Evolutionary conservation across 345 rosid species (phyloP).

Genomic region (Sonneratia caseolaris): DNA sequence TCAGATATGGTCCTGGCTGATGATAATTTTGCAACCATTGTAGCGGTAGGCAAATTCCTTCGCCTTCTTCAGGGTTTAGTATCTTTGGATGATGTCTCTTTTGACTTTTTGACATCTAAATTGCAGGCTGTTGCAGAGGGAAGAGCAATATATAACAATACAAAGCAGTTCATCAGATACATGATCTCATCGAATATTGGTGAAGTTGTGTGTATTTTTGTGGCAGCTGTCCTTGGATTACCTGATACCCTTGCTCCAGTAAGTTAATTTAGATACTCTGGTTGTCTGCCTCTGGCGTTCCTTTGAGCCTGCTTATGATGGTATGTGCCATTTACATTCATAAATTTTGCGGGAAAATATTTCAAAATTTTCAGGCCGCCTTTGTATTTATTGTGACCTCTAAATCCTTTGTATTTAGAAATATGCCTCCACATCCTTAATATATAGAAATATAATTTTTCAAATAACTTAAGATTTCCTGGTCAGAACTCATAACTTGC

Average conservation of each 20-base stretch:
- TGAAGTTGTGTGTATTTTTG: slow-evolving; percentile 98
- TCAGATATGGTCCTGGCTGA: slow-evolving; percentile 99
- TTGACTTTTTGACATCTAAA: slow-evolving; percentile 15
- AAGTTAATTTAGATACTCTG: slow-evolving; percentile 27
- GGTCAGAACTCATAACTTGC: background rate
- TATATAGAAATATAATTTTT: background rate
- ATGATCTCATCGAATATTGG: slow-evolving; percentile 99
- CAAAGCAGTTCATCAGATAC: slow-evolving; percentile 98
- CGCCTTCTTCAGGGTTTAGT: slow-evolving; percentile 7
- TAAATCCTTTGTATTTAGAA: background rate
- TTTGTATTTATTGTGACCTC: background rate
- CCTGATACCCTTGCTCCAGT: slow-evolving; percentile 99
- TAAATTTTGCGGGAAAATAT: background rate
- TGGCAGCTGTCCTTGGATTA: slow-evolving; percentile 96
- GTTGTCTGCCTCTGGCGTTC: background rate
- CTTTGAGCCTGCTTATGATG: background rate
- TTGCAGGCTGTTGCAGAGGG: slow-evolving; percentile 99
- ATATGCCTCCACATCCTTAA: background rate
- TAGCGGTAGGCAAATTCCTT: slow-evolving; percentile 51
- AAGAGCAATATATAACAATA: slow-evolving; percentile 96
- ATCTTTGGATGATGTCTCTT: background rate
- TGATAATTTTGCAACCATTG: slow-evolving; percentile 95
- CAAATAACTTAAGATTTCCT: background rate
- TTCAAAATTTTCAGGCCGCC: background rate
- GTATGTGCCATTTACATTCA: background rate